phyloP scores from a whole-genome alignment of 352 stramenopile species.

The Phytophthora colocasiae region DNA sequence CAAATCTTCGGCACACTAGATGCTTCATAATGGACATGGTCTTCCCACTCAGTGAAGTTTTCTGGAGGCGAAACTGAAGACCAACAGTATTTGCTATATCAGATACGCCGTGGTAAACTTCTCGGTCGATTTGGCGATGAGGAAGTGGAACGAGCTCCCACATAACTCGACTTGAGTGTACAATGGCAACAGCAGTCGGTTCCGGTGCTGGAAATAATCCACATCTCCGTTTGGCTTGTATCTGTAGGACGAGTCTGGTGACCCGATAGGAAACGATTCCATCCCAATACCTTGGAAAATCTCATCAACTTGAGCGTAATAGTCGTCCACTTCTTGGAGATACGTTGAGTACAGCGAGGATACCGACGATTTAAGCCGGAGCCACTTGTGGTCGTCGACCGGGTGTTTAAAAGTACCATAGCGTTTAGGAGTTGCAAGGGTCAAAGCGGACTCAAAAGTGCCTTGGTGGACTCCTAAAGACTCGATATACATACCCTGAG shows the following conservation, averaged over 20 bases:
- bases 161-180: not conserved
- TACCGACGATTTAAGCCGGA: conserved; percentile 11
- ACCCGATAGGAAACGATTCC: not conserved
- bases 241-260: conserved; percentile 1
- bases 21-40: conserved; percentile 22
- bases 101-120: conserved; percentile 18
- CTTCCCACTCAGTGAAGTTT: conserved; percentile 6
- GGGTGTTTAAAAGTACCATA: no score
- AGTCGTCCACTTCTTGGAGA: conserved; percentile 12
- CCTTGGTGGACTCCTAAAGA: not conserved
- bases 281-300: conserved; percentile 15
- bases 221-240: conserved; percentile 7
- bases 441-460: not conserved
- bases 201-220: conserved; percentile 11
- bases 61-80: conserved; percentile 30
- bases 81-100: conserved; percentile 42
- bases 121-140: conserved; percentile 17
- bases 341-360: conserved; percentile 7
- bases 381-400: conserved; percentile 2
- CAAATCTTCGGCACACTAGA: conserved; percentile 34
- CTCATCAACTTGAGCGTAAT: conserved; percentile 11
- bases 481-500: not conserved
- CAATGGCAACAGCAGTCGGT: no score
- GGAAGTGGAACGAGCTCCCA: conserved; percentile 11
- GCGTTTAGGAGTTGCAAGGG: not conserved